Conservation (phyloP, 805 yeast species). For the Yamadazyma akitaensis region DNA sequence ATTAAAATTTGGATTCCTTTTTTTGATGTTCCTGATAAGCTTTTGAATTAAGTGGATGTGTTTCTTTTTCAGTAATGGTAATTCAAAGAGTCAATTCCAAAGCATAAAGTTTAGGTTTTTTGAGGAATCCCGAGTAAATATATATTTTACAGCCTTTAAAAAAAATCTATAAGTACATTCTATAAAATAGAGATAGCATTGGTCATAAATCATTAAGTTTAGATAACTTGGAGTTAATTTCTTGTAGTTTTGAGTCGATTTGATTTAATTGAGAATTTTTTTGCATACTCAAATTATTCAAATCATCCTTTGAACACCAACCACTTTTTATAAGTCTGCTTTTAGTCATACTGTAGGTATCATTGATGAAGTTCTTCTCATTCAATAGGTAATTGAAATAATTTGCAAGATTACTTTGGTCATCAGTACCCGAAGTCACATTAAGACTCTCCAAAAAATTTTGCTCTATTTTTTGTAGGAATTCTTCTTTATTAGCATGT, state of each 20-base stretch:
- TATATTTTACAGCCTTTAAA: background rate
- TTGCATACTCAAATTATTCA: constrained; percentile 38
- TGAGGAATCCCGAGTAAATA: background rate
- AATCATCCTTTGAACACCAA: constrained; percentile 42
- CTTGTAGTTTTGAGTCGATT: constrained; percentile 35
- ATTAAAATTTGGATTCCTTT: too few relatives aligned
- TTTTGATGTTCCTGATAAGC: too few relatives aligned
- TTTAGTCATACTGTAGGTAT: constrained; percentile 33
- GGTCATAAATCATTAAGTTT: constrained; percentile 8
- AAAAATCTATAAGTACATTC: constrained; percentile 6
- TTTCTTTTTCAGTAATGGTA: too few relatives aligned
- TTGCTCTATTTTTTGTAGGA: constrained; percentile 33
- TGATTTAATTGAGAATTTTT: constrained; percentile 35
- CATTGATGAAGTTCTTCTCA: constrained; percentile 31
- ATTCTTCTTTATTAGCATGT: constrained; percentile 22
- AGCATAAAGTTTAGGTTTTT: too few relatives aligned
- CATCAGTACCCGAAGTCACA: constrained; percentile 12
- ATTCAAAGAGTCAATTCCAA: too few relatives aligned
- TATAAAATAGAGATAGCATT: constrained; percentile 1
- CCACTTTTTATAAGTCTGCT: constrained; percentile 33
- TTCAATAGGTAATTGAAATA: constrained; percentile 30
- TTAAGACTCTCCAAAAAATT: constrained; percentile 22
- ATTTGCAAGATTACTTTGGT: constrained; percentile 16
- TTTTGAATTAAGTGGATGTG: too few relatives aligned
- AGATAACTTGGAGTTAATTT: constrained; percentile 35